Conservation (phyloP, 2,329 filamentous ascomycete genomes). For the Zopfia rhizophila region DNA sequence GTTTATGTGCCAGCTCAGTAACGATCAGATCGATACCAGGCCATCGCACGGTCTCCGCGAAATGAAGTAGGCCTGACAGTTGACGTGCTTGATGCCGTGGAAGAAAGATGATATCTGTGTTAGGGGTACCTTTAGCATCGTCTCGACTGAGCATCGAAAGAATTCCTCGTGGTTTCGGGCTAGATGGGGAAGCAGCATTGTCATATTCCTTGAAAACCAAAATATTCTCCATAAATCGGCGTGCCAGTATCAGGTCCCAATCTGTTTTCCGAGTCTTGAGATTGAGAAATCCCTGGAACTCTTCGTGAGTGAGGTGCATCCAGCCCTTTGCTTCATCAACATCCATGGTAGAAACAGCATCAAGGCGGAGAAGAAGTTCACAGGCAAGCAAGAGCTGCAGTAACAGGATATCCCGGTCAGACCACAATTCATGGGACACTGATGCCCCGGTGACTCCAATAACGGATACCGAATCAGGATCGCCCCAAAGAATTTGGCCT, state of each 20-base stretch:
- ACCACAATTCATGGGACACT: constrained; percentile 42
- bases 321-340: constrained; percentile 48
- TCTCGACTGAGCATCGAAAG: constrained; percentile 40
- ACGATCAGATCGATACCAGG: constrained; percentile 55
- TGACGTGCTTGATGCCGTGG: constrained; percentile 53
- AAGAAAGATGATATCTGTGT: constrained; percentile 42
- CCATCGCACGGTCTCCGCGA: constrained; percentile 63
- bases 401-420: constrained; percentile 64
- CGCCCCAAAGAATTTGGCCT: constrained; percentile 76
- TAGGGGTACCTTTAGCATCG: constrained; percentile 22
- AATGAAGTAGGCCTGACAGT: constrained; percentile 61
- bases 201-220: constrained; percentile 47
- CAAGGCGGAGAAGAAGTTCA: constrained; percentile 65
- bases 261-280: constrained; percentile 63
- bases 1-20: constrained; percentile 48
- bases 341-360: constrained; percentile 55
- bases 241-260: constrained; percentile 66
- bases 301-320: constrained; percentile 54
- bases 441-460: too few relatives aligned
- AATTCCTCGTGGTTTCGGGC: constrained; percentile 38
- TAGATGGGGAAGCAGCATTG: constrained; percentile 20
- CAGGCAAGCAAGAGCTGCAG: constrained; percentile 65
- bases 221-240: constrained; percentile 64
- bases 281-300: constrained; percentile 58
- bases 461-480: constrained; percentile 35